Conservation (phyloP, 306 rosid genomes). For the Senna tora region DNA sequence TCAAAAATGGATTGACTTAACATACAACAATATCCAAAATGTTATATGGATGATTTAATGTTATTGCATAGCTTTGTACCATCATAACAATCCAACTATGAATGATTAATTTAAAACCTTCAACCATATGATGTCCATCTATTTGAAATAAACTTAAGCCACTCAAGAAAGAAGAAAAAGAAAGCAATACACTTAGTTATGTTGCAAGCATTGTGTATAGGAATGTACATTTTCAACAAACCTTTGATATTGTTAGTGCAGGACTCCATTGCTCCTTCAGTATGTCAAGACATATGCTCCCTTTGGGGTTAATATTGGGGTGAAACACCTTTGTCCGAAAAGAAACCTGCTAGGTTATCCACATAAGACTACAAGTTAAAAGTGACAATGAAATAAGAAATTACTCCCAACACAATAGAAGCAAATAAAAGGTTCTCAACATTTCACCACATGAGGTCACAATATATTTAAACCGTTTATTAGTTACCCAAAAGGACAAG, state of each 20-base stretch:
- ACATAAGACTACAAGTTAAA: background rate
- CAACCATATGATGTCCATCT: background rate
- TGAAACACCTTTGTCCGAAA: constrained; percentile 73
- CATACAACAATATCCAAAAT: background rate
- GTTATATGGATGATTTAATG: background rate
- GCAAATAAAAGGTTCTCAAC: background rate
- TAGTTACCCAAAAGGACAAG: background rate
- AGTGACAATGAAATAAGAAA: background rate
- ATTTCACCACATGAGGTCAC: background rate
- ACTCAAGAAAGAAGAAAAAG: background rate
- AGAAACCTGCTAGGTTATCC: constrained; percentile 53
- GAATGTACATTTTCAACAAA: constrained; percentile 14
- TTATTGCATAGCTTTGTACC: background rate
- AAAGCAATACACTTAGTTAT: background rate
- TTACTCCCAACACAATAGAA: background rate
- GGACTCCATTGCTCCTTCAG: constrained; percentile 80
- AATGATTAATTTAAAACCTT: background rate
- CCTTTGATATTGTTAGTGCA: constrained; percentile 76
- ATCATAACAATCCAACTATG: background rate
- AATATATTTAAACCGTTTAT: background rate
- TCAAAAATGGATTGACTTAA: no score
- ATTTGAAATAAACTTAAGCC: background rate
- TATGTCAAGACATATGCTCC: constrained; percentile 74
- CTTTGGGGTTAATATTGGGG: constrained; percentile 70
- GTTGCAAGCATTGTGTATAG: background rate